Evolutionary conservation across 352 stramenopile species (phyloP).

Genomic region (Aphanomyces cochlioides): DNA sequence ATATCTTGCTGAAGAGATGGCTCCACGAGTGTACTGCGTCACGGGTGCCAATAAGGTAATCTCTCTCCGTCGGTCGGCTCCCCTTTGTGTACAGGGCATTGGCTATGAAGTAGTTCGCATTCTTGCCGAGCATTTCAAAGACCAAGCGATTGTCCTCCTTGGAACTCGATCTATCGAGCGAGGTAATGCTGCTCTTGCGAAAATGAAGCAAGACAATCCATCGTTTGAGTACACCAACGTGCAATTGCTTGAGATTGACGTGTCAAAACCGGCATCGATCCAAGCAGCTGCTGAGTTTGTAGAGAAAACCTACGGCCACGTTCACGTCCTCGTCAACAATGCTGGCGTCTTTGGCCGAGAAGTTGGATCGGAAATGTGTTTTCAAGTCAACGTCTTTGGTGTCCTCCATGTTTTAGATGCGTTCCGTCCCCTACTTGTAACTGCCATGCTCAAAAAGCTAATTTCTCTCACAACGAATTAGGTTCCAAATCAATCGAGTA

Average conservation of each 20-base stretch:
- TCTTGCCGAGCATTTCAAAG: slow-evolving; percentile 4
- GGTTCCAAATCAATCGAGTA: background rate
- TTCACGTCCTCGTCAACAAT: slow-evolving; percentile 26
- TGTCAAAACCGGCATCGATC: slow-evolving; percentile 17
- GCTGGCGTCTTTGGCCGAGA: slow-evolving; percentile 15
- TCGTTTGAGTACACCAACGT: slow-evolving; percentile 9
- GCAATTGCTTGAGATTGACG: background rate
- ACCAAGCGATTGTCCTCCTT: slow-evolving; percentile 13
- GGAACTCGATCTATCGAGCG: slow-evolving; percentile 1
- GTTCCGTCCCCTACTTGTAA: background rate
- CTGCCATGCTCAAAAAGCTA: background rate
- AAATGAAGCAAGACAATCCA: slow-evolving; percentile 1
- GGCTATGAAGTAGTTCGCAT: slow-evolving; percentile 17
- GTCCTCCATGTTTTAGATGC: slow-evolving; percentile 5
- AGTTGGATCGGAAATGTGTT: slow-evolving; percentile 16
- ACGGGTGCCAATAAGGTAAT: background rate
- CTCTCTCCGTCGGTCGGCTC: no score
- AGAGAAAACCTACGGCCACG: background rate
- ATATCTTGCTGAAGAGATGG: no score
- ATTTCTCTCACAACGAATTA: background rate
- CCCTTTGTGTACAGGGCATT: background rate
- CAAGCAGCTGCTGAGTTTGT: slow-evolving; percentile 1
- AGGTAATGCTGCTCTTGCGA: background rate
- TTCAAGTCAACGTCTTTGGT: slow-evolving; percentile 25
- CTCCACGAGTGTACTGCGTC: background rate